These are phyloP conservation scores for Candida glaebosa DNA, from an alignment of 805 yeast species.

Conservation along the genomic window DNA sequence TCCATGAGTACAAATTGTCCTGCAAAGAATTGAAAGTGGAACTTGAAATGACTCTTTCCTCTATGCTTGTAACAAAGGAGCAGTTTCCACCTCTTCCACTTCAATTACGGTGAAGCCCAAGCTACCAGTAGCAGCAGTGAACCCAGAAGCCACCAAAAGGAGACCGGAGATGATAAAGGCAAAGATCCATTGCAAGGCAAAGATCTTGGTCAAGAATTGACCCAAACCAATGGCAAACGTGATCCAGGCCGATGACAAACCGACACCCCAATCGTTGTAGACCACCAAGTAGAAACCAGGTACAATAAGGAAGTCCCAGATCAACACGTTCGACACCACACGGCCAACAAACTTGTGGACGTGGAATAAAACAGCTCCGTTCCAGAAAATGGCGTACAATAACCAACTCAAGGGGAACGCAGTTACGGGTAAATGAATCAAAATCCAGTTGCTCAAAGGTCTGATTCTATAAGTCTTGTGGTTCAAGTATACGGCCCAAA, in stretches of 20 bases:
- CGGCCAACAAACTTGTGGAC: slow-evolving; percentile 59
- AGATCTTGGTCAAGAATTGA: slow-evolving; percentile 62
- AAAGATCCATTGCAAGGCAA: slow-evolving; percentile 86
- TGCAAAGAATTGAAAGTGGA: too few relatives aligned
- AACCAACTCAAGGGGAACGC: slow-evolving; percentile 78
- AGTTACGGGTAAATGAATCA: slow-evolving; percentile 61
- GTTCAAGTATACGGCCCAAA: slow-evolving; percentile 50
- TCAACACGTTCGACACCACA: slow-evolving; percentile 64
- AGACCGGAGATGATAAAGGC: slow-evolving; percentile 64
- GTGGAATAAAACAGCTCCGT: slow-evolving; percentile 74
- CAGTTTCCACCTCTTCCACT: slow-evolving; percentile 26
- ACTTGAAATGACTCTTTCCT: too few relatives aligned
- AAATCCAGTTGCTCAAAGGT: slow-evolving; percentile 49
- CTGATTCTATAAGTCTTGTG: slow-evolving; percentile 58
- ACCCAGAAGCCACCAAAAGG: slow-evolving; percentile 48
- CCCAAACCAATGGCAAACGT: slow-evolving; percentile 66
- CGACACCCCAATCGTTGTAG: slow-evolving; percentile 69
- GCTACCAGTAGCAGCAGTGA: slow-evolving; percentile 41
- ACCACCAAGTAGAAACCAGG: slow-evolving; percentile 56
- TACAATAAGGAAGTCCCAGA: slow-evolving; percentile 73
- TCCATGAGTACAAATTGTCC: too few relatives aligned
- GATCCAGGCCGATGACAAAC: slow-evolving; percentile 55
- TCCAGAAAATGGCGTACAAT: slow-evolving; percentile 74
- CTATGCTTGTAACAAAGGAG: slow-evolving; percentile 31
- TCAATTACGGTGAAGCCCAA: slow-evolving; percentile 10